phyloP scores from a whole-genome alignment of 495 filamentous ascomycete species.

The Eremomyces bilateralis region DNA sequence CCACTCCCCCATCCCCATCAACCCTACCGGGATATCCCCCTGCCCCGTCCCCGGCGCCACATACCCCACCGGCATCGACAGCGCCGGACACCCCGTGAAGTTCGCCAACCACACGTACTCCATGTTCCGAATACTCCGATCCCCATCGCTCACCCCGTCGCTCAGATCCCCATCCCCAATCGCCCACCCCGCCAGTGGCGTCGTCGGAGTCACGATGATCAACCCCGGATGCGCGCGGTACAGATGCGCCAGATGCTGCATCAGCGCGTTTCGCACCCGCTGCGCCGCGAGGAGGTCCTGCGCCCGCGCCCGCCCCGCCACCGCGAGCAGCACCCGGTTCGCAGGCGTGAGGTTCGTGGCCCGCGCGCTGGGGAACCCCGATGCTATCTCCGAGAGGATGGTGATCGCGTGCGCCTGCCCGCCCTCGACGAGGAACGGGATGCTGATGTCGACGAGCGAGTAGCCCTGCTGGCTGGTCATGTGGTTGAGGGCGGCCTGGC shows the following conservation, averaged over 20 bases:
- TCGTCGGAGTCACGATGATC: constrained; percentile 60
- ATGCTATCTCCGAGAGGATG: constrained; percentile 33
- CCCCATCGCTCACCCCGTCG: constrained; percentile 53
- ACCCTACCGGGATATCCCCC: constrained; percentile 47
- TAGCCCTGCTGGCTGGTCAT: constrained; percentile 39
- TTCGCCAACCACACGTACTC: constrained; percentile 81
- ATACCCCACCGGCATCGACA: constrained; percentile 63
- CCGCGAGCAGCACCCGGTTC: constrained; percentile 49
- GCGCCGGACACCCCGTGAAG: constrained; percentile 54
- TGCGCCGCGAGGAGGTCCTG: constrained; percentile 54
- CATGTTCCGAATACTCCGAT: constrained; percentile 55
- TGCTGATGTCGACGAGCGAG: constrained; percentile 43
- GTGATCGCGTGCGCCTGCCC: constrained; percentile 63
- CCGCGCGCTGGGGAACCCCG: constrained; percentile 11
- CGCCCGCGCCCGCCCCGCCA: constrained; percentile 40
- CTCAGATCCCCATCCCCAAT: constrained; percentile 29
- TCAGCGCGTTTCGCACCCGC: constrained; percentile 51
- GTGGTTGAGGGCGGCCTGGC: constrained; percentile 37
- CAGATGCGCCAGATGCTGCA: constrained; percentile 59
- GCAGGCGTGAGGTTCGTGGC: constrained; percentile 36
- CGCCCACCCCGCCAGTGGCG: constrained; percentile 55
- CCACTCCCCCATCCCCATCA: constrained; percentile 87
- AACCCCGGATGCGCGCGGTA: constrained; percentile 53
- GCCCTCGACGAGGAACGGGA: constrained; percentile 54
- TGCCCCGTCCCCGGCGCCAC: constrained; percentile 24